Base-by-base conservation (phyloP, 345 rosid species). In the Euphorbia peplus region DNA sequence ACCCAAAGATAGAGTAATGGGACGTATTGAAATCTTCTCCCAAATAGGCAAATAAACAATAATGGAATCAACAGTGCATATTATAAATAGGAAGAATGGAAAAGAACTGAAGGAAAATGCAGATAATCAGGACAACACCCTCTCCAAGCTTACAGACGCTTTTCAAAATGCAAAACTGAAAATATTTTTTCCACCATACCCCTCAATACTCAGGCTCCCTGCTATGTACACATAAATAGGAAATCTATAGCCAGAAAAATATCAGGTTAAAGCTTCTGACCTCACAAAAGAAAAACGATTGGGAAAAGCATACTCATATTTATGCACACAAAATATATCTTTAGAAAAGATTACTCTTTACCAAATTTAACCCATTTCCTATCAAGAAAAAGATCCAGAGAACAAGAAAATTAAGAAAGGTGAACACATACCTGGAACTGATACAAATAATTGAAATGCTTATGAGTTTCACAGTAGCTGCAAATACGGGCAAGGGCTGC, bases 391-490 rank as follows among this genome's bases (percentile, higher is more conserved):
- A 14, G 8, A 54, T 32, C 28, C 5, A 0, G 26, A 63, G n/a
- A 16, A 62, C 10, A 39, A 39, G 42, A 6, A 52, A 29, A 5
- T 28, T 14, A 11, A 47, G 12, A 50, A 41, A 11, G 13, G 39
- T 58, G 28, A 63, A 30, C 35, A 56, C 29, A 24, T 75, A 93
- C 98, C 97, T 83, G 93, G 81, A 93, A 93, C 64, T 77, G 82
- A 86, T 86, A 87, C 26, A 89, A 86, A 82, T 87, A 93, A 83
- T 88, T 91, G 86, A 91, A 93, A 81, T 88, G 95, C 79, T 77
- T 82, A 78, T 88, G 91, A 63, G 82, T 83, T 86, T 91, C 97
- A 70, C 92, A 88, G 72, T 82, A 91, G 58, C 70, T 79, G 87
- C 98, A 93, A 52, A 93, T 93, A 67, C 97, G 92, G 67, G 82